A percentile compares a stretch with the other conserved stretches of the same genome.
These are phyloP conservation scores for Tetrahymena elliotti DNA, from an alignment of 73 alveolate species.

Conservation along the genomic window DNA sequence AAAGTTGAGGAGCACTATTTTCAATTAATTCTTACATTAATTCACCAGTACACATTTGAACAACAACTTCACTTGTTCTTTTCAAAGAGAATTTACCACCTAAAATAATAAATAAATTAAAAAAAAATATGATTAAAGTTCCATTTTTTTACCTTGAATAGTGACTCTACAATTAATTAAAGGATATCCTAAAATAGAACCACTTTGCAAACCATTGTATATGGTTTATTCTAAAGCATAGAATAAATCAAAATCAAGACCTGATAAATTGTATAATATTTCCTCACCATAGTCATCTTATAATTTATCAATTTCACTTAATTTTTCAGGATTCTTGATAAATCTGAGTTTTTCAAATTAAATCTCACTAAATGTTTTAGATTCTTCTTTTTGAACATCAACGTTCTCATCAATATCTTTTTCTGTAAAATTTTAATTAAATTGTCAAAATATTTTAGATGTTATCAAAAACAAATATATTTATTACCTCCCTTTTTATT, in stretches of 20 bases:
- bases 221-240: slow-evolving; percentile 10
- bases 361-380: background rate
- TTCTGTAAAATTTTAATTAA: background rate
- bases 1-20: background rate
- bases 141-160: background rate
- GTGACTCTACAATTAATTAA: background rate
- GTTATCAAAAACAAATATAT: too few species aligned
- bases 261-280: background rate
- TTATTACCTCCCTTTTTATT: background rate
- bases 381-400: background rate
- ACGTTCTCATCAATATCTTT: background rate
- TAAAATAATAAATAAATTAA: background rate
- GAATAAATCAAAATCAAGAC: slow-evolving; percentile 9
- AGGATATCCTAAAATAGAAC: background rate
- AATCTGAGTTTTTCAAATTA: slow-evolving; percentile 2
- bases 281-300: slow-evolving; percentile 37
- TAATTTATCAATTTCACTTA: slow-evolving; percentile 3
- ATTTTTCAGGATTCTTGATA: slow-evolving; percentile 28
- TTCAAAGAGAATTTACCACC: background rate
- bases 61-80: background rate
- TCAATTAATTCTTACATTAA: background rate
- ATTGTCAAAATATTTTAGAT: background rate
- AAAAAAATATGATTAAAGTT: background rate
- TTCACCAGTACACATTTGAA: background rate
- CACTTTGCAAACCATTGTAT: slow-evolving; percentile 5